These are phyloP conservation scores for Plectranthus barbatus DNA, from an alignment of 257 asterid genomes.

Conservation along the genomic window DNA sequence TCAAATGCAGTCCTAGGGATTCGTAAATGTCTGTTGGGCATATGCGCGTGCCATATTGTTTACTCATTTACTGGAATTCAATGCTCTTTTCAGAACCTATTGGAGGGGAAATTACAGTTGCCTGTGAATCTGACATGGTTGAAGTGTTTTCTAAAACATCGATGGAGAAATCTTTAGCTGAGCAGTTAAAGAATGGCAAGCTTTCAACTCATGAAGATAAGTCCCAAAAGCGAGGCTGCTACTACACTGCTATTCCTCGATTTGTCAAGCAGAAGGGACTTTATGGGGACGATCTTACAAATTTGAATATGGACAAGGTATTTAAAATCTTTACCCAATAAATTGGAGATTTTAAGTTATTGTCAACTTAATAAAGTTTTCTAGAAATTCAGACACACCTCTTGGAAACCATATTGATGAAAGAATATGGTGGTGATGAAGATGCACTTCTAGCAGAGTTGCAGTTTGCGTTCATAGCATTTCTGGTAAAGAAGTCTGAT, in stretches of 20 bases:
- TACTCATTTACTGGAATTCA: neutral
- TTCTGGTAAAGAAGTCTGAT: conserved; percentile 49
- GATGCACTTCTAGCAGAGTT: conserved; percentile 79
- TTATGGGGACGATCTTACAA: conserved; percentile 60
- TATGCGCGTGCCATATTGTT: neutral
- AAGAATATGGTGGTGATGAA: conserved; percentile 66
- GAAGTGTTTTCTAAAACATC: conserved; percentile 44
- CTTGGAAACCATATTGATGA: conserved; percentile 58
- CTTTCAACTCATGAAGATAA: conserved; percentile 36
- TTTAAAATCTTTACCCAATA: neutral
- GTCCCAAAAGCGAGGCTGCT: conserved; percentile 53
- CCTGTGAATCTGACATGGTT: conserved; percentile 54
- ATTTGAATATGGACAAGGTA: conserved; percentile 93
- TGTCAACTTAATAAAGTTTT: conserved; percentile 11
- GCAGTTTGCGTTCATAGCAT: conserved; percentile 85
- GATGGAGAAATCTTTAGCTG: conserved; percentile 58
- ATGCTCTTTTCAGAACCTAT: conserved; percentile 54
- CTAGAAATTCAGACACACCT: conserved; percentile 51
- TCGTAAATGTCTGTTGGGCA: neutral
- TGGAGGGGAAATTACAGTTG: conserved; percentile 88
- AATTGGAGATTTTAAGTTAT: neutral
- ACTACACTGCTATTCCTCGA: conserved; percentile 84
- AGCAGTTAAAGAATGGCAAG: conserved; percentile 57
- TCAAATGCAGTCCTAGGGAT: conserved; percentile 6
- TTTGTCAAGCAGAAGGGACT: conserved; percentile 77